These are phyloP conservation scores for Kingdonia uniflora DNA, from an alignment of 164 flowering plant species.

Conservation along the genomic window DNA sequence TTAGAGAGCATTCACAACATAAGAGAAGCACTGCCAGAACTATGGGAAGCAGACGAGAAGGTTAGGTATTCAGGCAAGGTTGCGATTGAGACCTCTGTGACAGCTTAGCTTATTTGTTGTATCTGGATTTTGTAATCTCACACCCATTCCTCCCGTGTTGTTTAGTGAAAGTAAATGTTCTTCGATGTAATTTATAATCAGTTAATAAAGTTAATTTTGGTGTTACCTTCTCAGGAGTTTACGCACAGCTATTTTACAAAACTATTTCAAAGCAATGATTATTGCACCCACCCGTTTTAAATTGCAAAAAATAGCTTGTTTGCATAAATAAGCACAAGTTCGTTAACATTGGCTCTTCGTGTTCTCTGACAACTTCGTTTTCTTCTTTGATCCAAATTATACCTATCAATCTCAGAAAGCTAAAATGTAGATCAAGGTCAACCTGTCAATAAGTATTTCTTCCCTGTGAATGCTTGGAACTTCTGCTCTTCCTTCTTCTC, in stretches of 20 bases:
- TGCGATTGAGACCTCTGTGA: constrained; percentile 57
- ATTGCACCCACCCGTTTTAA: no score
- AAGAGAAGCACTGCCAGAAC: constrained; percentile 81
- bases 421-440: background rate
- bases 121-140: background rate
- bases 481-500: constrained; percentile 60
- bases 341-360: no score
- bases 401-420: background rate
- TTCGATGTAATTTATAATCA: no score
- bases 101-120: constrained; percentile 32
- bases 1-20: constrained; percentile 91
- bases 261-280: no score
- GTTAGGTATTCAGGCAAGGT: constrained; percentile 36
- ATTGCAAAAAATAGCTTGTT: no score
- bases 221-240: no score
- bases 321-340: background rate
- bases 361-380: background rate
- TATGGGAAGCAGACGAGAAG: constrained; percentile 55
- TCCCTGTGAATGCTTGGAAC: constrained; percentile 85
- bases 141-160: background rate
- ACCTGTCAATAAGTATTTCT: constrained; percentile 48
- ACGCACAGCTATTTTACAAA: no score
- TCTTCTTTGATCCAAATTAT: background rate
- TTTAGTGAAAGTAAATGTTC: background rate
- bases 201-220: no score